phyloP scores from a whole-genome alignment of 176 grass and related monocot species.

The Guadua angustifolia region DNA sequence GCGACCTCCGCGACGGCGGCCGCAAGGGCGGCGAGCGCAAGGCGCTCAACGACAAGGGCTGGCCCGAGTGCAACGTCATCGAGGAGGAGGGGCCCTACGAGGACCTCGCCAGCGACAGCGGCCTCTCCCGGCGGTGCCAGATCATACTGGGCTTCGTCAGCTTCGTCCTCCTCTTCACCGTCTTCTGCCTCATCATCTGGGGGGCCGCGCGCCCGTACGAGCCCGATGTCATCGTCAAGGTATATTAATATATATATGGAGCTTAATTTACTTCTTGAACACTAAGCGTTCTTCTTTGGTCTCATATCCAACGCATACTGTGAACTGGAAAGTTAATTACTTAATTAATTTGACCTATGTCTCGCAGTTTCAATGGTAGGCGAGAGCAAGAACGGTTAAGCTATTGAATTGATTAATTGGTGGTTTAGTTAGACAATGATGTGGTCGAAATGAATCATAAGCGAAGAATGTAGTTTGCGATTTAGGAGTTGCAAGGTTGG shows the following conservation, averaged over 20 bases:
- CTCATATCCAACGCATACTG: not conserved
- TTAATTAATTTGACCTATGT: slow-evolving; percentile 12
- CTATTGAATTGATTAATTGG: not conserved
- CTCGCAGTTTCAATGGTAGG: not conserved
- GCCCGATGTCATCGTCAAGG: slow-evolving; percentile 80
- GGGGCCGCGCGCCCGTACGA: slow-evolving; percentile 82
- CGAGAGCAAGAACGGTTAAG: slow-evolving; percentile 21
- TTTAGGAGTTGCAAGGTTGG: not conserved
- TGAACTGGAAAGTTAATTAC: not conserved
- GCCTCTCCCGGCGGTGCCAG: slow-evolving; percentile 71
- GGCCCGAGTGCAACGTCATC: slow-evolving; percentile 97
- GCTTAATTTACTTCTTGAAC: not conserved
- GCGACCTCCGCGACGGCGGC: slow-evolving; percentile 57
- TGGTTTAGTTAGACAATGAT: slow-evolving; percentile 21
- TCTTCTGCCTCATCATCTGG: slow-evolving; percentile 90
- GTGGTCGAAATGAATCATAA: not conserved
- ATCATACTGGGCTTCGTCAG: slow-evolving; percentile 58
- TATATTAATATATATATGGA: slow-evolving; percentile 12
- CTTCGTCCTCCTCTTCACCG: slow-evolving; percentile 79
- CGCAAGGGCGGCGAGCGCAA: slow-evolving; percentile 50
- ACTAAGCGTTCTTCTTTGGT: not conserved
- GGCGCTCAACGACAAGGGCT: slow-evolving; percentile 76
- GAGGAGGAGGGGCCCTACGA: slow-evolving; percentile 86
- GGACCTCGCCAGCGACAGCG: slow-evolving; percentile 66
- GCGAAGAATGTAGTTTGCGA: not conserved